These are phyloP conservation scores for Artemisia tridentata DNA, from an alignment of 129 eudicot species.

Conservation along the genomic window DNA sequence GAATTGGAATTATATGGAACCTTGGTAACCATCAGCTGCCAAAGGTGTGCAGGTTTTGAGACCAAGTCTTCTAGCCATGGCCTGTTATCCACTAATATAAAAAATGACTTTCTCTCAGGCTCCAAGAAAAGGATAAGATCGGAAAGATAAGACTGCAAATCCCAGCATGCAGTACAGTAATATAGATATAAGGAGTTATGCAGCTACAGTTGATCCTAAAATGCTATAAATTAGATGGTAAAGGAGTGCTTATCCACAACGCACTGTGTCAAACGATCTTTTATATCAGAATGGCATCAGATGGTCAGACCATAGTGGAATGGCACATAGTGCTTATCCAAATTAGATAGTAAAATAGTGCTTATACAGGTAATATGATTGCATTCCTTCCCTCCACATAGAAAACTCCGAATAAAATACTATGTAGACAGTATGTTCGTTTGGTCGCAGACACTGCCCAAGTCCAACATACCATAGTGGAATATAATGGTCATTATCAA, in stretches of 20 bases:
- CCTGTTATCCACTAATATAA: conserved; percentile 82
- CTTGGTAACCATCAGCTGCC: conserved; percentile 99
- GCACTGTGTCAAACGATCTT: not conserved
- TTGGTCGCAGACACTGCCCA: not conserved
- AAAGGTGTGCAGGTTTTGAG: conserved; percentile 86
- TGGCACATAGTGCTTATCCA: too few relatives aligned
- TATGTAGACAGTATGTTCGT: too few relatives aligned
- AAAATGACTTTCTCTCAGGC: conserved; percentile 71
- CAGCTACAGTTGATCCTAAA: not conserved
- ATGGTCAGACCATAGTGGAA: too few relatives aligned
- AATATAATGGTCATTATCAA: too few relatives aligned
- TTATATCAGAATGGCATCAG: not conserved
- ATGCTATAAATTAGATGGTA: not conserved
- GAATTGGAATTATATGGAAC: conserved; percentile 41
- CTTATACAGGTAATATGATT: not conserved
- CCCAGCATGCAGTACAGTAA: conserved; percentile 48
- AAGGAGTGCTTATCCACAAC: not conserved
- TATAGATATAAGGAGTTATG: not conserved
- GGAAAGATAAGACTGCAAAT: conserved; percentile 95
- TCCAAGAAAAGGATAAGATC: conserved; percentile 80
- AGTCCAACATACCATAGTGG: too few relatives aligned
- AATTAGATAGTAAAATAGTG: too few relatives aligned
- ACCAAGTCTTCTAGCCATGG: conserved; percentile 92
- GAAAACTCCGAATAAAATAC: not conserved
- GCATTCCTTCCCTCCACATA: not conserved